Conservation (phyloP, 1,139 yeast genomes). For the Nakaseomyces uthaithaninus region DNA sequence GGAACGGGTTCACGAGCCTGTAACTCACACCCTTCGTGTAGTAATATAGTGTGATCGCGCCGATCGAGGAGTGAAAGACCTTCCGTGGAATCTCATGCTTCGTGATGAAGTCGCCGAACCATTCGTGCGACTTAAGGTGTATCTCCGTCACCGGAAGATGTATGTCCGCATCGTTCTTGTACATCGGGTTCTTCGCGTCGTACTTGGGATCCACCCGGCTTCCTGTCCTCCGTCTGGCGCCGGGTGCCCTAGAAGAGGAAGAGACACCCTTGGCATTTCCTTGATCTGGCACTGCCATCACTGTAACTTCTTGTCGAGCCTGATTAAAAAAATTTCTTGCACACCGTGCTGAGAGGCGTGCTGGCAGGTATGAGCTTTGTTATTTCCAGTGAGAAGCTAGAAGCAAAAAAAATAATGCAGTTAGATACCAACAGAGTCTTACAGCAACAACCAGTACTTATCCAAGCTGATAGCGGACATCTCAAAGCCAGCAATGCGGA, state of each 20-base stretch:
- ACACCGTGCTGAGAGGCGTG: not conserved
- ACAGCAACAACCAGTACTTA: no score
- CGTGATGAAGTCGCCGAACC: constrained; percentile 46
- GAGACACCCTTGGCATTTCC: constrained; percentile 1
- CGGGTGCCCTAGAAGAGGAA: no score
- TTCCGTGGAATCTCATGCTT: constrained; percentile 89
- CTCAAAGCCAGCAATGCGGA: no score
- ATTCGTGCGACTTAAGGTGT: constrained; percentile 31
- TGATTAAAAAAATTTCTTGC: no score
- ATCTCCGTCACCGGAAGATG: constrained; percentile 31
- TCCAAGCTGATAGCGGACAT: no score
- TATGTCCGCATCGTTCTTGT: constrained; percentile 17
- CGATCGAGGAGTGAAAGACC: constrained; percentile 78
- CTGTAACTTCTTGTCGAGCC: not conserved
- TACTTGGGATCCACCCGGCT: constrained; percentile 4
- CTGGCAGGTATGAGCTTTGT: no score
- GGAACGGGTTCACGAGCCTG: constrained; percentile 49
- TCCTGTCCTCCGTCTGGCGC: not conserved
- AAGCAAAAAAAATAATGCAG: no score
- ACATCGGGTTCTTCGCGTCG: constrained; percentile 4
- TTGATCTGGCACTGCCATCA: constrained; percentile 2
- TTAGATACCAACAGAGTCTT: no score
- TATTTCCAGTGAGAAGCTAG: no score
- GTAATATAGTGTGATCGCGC: constrained; percentile 64
- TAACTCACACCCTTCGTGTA: constrained; percentile 57